Evolutionary conservation across 2,329 filamentous ascomycete genomes (phyloP).

Genomic region (Pezicula rhizophila): DNA sequence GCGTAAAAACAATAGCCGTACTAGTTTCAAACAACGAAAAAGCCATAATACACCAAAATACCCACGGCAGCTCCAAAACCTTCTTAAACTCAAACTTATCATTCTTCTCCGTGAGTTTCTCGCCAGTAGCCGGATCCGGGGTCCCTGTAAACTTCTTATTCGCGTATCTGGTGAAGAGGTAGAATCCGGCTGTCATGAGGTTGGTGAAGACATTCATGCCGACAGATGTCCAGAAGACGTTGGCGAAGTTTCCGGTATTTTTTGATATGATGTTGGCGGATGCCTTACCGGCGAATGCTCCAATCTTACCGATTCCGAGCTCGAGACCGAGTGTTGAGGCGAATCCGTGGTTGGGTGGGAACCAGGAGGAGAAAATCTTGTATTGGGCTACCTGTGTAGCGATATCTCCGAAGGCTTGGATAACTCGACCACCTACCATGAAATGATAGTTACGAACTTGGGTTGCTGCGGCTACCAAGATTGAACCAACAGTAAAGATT

Average conservation of each 20-base stretch:
- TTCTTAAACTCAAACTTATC: conserved; percentile 50
- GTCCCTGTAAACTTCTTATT: conserved; percentile 40
- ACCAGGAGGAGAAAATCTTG: conserved; percentile 61
- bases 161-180: conserved; percentile 47
- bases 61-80: conserved; percentile 52
- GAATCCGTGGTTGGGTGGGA: conserved; percentile 54
- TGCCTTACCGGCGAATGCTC: conserved; percentile 53
- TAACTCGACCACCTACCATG: conserved; percentile 51
- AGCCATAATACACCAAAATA: conserved; percentile 48
- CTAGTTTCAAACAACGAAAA: conserved; percentile 56
- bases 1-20: conserved; percentile 45
- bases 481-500: conserved; percentile 51
- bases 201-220: conserved; percentile 62
- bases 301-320: conserved; percentile 49
- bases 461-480: conserved; percentile 52
- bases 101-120: conserved; percentile 53
- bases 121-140: conserved; percentile 50
- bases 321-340: conserved; percentile 56
- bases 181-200: conserved; percentile 45
- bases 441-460: conserved; percentile 50
- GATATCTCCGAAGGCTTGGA: conserved; percentile 55
- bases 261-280: conserved; percentile 54
- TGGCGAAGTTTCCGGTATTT: conserved; percentile 53
- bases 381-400: conserved; percentile 60
- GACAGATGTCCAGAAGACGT: conserved; percentile 56